phyloP scores from a whole-genome alignment of 1,139 yeast genomes.

The Groenewaldozyma auringiensis region DNA sequence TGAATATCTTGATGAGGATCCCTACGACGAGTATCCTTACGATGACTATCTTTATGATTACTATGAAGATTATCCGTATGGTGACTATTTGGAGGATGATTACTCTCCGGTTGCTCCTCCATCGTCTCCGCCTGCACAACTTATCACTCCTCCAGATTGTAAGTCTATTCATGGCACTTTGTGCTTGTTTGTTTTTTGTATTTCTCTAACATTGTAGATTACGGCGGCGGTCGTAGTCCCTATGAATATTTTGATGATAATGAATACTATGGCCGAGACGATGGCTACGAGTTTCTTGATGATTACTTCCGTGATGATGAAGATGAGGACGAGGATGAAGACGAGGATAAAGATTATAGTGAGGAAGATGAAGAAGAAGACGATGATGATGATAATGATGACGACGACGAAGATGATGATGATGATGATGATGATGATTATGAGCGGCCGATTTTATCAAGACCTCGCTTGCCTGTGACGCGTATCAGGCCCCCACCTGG shows the following conservation, averaged over 20 bases:
- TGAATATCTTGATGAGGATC: background rate
- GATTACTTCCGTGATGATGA: slow-evolving; percentile 4
- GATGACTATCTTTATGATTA: slow-evolving; percentile 1
- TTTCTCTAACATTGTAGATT: no score
- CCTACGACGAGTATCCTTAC: background rate
- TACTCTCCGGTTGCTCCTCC: no score
- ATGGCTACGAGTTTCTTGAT: background rate
- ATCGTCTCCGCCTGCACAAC: no score
- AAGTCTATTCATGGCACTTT: no score
- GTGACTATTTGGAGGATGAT: slow-evolving; percentile 5
- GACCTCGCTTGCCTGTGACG: background rate
- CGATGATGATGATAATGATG: slow-evolving; percentile 8
- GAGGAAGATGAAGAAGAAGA: slow-evolving; percentile 7
- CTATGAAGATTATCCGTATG: slow-evolving; percentile 6
- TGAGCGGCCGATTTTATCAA: background rate
- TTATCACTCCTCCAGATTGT: no score
- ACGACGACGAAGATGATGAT: slow-evolving; percentile 8
- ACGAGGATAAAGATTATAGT: slow-evolving; percentile 1
- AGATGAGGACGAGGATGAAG: slow-evolving; percentile 4
- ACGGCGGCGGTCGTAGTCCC: background rate
- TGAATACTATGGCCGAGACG: slow-evolving; percentile 3
- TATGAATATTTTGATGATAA: slow-evolving; percentile 2
- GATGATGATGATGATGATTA: background rate
- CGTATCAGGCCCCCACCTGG: background rate
- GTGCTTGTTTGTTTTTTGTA: no score